These are phyloP conservation scores for Claviceps sp. DNA, from an alignment of 2,329 filamentous ascomycete species.

Conservation along the genomic window DNA sequence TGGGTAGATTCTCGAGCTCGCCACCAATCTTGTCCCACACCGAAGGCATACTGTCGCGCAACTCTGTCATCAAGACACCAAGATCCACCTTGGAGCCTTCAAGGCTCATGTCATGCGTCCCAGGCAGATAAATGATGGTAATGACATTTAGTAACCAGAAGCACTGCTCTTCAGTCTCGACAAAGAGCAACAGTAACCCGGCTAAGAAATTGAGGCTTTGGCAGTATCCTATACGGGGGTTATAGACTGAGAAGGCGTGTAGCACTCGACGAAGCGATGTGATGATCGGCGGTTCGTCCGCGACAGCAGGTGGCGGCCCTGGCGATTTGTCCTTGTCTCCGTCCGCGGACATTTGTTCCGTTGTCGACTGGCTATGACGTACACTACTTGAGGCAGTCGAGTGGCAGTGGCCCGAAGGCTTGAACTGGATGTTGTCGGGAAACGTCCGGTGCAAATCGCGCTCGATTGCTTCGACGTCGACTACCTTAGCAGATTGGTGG, in stretches of 20 bases:
- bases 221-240: slow-evolving; percentile 85
- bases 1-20: slow-evolving; percentile 46
- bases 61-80: slow-evolving; percentile 77
- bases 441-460: slow-evolving; percentile 88
- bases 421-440: slow-evolving; percentile 85
- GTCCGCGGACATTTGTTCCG: slow-evolving; percentile 18
- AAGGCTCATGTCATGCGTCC: slow-evolving; percentile 80
- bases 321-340: slow-evolving; percentile 18
- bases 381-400: slow-evolving; percentile 17
- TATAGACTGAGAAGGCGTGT: slow-evolving; percentile 81
- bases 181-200: slow-evolving; percentile 76
- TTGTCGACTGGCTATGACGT: slow-evolving; percentile 24
- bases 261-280: slow-evolving; percentile 71
- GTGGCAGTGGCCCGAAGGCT: slow-evolving; percentile 37
- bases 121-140: slow-evolving; percentile 74
- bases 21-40: slow-evolving; percentile 83
- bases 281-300: slow-evolving; percentile 63
- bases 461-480: slow-evolving; percentile 83
- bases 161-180: slow-evolving; percentile 74
- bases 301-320: slow-evolving; percentile 18
- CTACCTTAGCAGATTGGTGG: slow-evolving; percentile 47
- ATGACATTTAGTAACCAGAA: slow-evolving; percentile 93
- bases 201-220: slow-evolving; percentile 93
- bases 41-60: slow-evolving; percentile 68
- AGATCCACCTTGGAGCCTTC: slow-evolving; percentile 91